These are phyloP conservation scores for Kazachstania psychrophila DNA, from an alignment of 805 yeast species.

Conservation along the genomic window DNA sequence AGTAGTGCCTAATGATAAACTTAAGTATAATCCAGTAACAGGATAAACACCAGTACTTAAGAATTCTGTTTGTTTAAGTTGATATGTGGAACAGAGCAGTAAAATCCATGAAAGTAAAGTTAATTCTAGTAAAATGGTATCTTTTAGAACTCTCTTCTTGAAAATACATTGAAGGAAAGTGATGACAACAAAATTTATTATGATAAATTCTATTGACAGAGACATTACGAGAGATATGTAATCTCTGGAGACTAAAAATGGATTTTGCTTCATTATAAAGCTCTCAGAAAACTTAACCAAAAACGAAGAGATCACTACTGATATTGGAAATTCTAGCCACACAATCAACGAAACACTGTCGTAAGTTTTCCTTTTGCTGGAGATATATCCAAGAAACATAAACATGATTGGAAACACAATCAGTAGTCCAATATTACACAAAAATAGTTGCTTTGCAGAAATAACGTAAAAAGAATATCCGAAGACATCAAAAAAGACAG, in stretches of 20 bases:
- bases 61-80: slow-evolving; percentile 40
- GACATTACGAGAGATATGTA: slow-evolving; percentile 43
- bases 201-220: slow-evolving; percentile 37
- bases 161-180: slow-evolving; percentile 31
- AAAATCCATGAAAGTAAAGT: slow-evolving; percentile 49
- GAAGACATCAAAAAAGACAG: slow-evolving; percentile 57
- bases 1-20: no score
- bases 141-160: slow-evolving; percentile 52
- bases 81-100: slow-evolving; percentile 42
- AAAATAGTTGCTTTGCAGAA: slow-evolving; percentile 41
- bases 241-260: slow-evolving; percentile 43
- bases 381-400: slow-evolving; percentile 40
- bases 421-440: slow-evolving; percentile 45
- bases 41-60: slow-evolving; percentile 41
- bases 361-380: slow-evolving; percentile 42
- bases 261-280: slow-evolving; percentile 37
- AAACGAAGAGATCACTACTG: slow-evolving; percentile 39
- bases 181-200: slow-evolving; percentile 49
- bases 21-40: slow-evolving; percentile 37
- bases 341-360: slow-evolving; percentile 30
- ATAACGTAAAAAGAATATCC: slow-evolving; percentile 48
- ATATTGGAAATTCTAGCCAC: slow-evolving; percentile 52
- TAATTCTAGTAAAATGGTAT: slow-evolving; percentile 46
- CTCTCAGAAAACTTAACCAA: slow-evolving; percentile 32
- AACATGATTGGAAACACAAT: slow-evolving; percentile 46